These are phyloP conservation scores for Carex cristatella DNA, from an alignment of 176 grass and related monocot genomes.

Conservation along the genomic window DNA sequence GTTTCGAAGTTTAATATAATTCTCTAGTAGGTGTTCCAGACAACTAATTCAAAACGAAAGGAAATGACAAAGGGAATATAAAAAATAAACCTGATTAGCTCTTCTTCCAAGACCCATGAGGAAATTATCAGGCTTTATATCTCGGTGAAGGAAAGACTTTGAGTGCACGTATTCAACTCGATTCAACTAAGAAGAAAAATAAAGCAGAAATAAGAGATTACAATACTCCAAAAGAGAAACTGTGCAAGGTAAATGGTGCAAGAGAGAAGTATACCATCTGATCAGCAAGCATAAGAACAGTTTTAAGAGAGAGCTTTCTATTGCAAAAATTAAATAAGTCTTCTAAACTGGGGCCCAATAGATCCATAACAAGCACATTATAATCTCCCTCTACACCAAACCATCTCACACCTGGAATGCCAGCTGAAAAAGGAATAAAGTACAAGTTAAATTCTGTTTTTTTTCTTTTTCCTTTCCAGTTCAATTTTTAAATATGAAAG, in stretches of 20 bases:
- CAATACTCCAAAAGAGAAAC: background rate
- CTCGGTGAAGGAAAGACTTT: conserved; percentile 83
- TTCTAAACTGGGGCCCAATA: conserved; percentile 75
- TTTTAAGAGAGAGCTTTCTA: conserved; percentile 77
- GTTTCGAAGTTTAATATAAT: background rate
- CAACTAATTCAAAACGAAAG: background rate
- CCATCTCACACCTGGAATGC: conserved; percentile 77
- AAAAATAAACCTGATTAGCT: conserved; percentile 50
- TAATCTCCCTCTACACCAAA: conserved; percentile 92
- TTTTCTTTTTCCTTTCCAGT: background rate
- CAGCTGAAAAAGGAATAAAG: conserved; percentile 39
- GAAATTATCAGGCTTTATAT: conserved; percentile 97
- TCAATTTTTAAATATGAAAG: background rate
- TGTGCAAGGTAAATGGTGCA: background rate
- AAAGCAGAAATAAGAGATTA: conserved; percentile 14
- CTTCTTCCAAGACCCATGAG: conserved; percentile 82
- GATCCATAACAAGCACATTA: conserved; percentile 91
- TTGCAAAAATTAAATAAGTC: conserved; percentile 87
- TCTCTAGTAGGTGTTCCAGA: background rate
- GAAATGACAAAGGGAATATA: background rate
- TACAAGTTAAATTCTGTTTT: background rate
- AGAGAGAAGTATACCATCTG: conserved; percentile 54
- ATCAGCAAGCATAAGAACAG: conserved; percentile 92
- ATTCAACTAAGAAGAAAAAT: conserved; percentile 51
- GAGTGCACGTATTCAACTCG: conserved; percentile 70